Conservation (phyloP, 805 yeast genomes). For the Spathaspora hagerdaliae region DNA sequence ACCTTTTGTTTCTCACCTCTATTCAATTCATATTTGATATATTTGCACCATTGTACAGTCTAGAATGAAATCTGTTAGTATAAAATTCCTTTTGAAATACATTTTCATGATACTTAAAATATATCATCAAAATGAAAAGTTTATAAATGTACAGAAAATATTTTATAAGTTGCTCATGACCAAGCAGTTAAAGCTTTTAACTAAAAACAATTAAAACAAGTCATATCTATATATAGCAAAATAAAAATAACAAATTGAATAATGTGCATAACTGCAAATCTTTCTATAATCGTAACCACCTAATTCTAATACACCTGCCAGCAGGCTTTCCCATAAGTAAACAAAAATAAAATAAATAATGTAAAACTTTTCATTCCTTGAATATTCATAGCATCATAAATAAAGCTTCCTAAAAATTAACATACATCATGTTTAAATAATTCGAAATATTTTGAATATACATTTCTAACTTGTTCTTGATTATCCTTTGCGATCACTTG, state of each 20-base stretch:
- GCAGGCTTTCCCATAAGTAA: not conserved
- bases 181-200: not conserved
- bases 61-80: conserved; percentile 17
- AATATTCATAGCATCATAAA: not conserved
- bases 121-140: not conserved
- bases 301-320: not conserved
- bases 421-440: conserved; percentile 61
- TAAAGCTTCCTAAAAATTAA: not conserved
- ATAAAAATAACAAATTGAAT: no score
- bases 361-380: not conserved
- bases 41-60: conserved; percentile 64
- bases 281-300: not conserved
- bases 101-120: not conserved
- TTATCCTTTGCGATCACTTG: conserved; percentile 49
- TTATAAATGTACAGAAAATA: no score
- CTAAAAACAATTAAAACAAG: not conserved
- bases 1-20: conserved; percentile 64
- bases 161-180: not conserved
- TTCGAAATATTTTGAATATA: conserved; percentile 56
- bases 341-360: not conserved
- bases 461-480: conserved; percentile 53
- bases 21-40: conserved; percentile 59
- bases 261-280: no score
- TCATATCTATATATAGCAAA: no score
- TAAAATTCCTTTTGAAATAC: not conserved